These are phyloP conservation scores for Ilyonectria destructans DNA, from an alignment of 2,329 filamentous ascomycete genomes.

Conservation along the genomic window DNA sequence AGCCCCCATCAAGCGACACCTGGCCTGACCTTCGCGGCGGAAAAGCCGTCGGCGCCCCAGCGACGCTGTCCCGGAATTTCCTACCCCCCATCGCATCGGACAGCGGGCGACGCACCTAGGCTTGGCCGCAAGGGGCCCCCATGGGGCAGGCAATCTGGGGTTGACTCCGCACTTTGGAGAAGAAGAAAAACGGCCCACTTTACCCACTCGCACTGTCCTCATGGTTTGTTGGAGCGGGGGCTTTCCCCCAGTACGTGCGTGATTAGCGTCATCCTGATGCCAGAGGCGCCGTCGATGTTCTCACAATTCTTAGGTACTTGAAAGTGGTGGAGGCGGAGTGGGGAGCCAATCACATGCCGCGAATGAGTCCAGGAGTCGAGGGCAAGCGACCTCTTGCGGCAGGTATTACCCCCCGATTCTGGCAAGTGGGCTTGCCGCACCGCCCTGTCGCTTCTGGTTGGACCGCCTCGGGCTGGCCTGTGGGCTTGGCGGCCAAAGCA, in stretches of 20 bases:
- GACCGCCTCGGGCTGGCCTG: slow-evolving; percentile 17
- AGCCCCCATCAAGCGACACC: slow-evolving; percentile 3
- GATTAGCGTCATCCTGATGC: background rate
- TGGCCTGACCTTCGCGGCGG: background rate
- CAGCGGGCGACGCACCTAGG: slow-evolving; percentile 7
- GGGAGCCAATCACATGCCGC: slow-evolving; percentile 35
- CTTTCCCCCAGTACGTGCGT: slow-evolving; percentile 7
- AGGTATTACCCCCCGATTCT: slow-evolving; percentile 31
- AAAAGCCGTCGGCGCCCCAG: background rate
- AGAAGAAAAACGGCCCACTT: slow-evolving; percentile 23
- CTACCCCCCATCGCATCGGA: slow-evolving; percentile 8
- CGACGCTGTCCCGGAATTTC: background rate
- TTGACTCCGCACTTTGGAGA: slow-evolving; percentile 49
- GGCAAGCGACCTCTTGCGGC: slow-evolving; percentile 41
- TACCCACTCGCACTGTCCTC: slow-evolving; percentile 30
- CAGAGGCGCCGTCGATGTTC: background rate
- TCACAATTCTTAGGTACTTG: slow-evolving; percentile 4
- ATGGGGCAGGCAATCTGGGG: slow-evolving; percentile 42
- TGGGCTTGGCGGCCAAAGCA: slow-evolving; percentile 17
- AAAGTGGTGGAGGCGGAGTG: slow-evolving; percentile 23
- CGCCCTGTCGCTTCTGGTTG: slow-evolving; percentile 32
- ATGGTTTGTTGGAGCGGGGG: slow-evolving; percentile 23
- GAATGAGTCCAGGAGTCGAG: slow-evolving; percentile 11
- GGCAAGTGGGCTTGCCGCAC: slow-evolving; percentile 23
- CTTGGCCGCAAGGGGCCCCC: slow-evolving; percentile 29